Conservation (phyloP, 306 rosid species). For the Vigna hirtella region DNA sequence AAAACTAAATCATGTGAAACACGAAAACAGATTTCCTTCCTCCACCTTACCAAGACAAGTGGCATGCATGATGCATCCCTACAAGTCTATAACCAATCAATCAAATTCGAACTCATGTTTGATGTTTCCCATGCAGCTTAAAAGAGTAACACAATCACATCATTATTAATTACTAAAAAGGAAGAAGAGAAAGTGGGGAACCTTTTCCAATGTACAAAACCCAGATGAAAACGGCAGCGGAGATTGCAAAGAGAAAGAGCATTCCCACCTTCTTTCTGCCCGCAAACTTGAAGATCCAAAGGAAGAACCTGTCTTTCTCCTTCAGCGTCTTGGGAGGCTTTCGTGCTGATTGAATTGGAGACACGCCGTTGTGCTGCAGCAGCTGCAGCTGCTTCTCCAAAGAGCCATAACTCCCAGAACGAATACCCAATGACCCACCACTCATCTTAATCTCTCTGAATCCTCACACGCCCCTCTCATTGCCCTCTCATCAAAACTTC, state of each 20-base stretch:
- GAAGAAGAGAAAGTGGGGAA: constrained; percentile 22
- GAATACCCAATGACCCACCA: constrained; percentile 75
- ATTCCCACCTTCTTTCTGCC: constrained; percentile 85
- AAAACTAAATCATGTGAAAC: constrained; percentile 9
- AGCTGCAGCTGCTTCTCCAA: constrained; percentile 73
- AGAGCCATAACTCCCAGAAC: constrained; percentile 85
- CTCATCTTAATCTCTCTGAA: constrained; percentile 46
- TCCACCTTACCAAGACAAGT: constrained; percentile 11
- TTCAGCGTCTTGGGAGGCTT: constrained; percentile 82
- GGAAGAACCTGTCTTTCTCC: constrained; percentile 79
- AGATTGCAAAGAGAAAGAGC: constrained; percentile 78
- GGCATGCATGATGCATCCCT: neutral
- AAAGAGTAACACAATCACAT: neutral
- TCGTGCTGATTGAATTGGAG: constrained; percentile 41
- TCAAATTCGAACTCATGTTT: neutral
- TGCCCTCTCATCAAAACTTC: constrained; percentile 4
- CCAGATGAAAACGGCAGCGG: constrained; percentile 78
- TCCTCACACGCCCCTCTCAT: constrained; percentile 56
- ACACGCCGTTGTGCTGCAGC: constrained; percentile 46
- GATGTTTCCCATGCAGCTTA: neutral
- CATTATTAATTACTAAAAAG: neutral
- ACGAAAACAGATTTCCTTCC: constrained; percentile 33
- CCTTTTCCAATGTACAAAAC: constrained; percentile 85
- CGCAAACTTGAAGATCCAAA: constrained; percentile 81
- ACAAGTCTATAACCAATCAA: constrained; percentile 7